Conservation (phyloP, 495 filamentous ascomycete genomes). For the Penicillium egyptiacum region DNA sequence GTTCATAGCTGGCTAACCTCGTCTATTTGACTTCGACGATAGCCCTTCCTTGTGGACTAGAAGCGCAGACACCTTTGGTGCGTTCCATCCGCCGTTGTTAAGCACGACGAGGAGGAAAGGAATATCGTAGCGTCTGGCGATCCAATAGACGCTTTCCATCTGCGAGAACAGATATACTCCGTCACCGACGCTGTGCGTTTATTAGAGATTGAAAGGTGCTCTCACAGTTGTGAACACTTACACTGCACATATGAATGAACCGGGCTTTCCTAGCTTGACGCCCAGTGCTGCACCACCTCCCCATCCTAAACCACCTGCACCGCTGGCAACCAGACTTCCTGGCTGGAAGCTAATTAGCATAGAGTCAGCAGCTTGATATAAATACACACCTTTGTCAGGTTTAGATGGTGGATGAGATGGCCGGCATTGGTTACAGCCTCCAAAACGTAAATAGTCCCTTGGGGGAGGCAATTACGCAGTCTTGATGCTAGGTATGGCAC, state of each 20-base stretch:
- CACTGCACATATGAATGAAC: slow-evolving; percentile 26
- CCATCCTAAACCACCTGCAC: slow-evolving; percentile 91
- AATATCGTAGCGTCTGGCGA: slow-evolving; percentile 77
- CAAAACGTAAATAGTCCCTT: slow-evolving; percentile 75
- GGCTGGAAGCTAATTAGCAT: slow-evolving; percentile 13
- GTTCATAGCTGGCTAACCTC: slow-evolving; percentile 9
- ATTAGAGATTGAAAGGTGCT: slow-evolving; percentile 3
- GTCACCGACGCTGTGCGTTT: slow-evolving; percentile 61
- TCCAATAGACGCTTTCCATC: slow-evolving; percentile 88
- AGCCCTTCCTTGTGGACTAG: slow-evolving; percentile 72
- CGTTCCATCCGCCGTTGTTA: slow-evolving; percentile 85
- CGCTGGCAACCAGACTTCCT: slow-evolving; percentile 43
- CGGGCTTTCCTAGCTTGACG: slow-evolving; percentile 67
- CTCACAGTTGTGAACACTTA: slow-evolving; percentile 1
- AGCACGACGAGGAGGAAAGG: slow-evolving; percentile 85
- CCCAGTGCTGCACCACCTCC: slow-evolving; percentile 79
- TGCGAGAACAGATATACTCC: slow-evolving; percentile 83
- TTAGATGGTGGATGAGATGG: slow-evolving; percentile 66
- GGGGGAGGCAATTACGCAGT: slow-evolving; percentile 63
- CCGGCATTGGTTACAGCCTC: slow-evolving; percentile 84
- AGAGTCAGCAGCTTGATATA: background rate
- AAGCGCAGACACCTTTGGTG: slow-evolving; percentile 65
- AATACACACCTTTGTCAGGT: slow-evolving; percentile 17
- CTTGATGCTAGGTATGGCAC: slow-evolving; percentile 22
- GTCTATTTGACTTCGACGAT: slow-evolving; percentile 23